Base-by-base conservation (phyloP, 2,329 filamentous ascomycete genomes). In the Neonectria magnoliae region DNA sequence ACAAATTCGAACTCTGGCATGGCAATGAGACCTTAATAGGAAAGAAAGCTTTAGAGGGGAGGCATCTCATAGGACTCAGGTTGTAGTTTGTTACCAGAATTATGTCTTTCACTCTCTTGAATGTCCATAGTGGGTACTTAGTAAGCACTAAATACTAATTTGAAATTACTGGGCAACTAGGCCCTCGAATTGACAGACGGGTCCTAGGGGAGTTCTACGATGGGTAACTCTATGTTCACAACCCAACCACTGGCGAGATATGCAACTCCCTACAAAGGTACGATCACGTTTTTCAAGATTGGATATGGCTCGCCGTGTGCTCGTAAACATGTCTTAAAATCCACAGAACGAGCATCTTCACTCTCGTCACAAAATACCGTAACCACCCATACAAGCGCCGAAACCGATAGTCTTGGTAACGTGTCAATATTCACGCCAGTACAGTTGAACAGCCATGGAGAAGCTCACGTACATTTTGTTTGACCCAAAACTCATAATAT, bases 381-480 rank as follows among this genome's bases (percentile, higher is more conserved):
- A 44, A 42, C 33, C 41, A 16, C 51, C 57, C 16, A 36, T 13
- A 48, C 16, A 51, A 45, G 31, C 27, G 44, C 50, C 47, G 50
- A 50, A 57, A 50, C 50, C 42, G 60, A 58, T 57, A 47, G 57
- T 69, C 71, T 73, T 72, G 58, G 62, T 55, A 61, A 45, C 33
- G 67, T 59, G 71, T 74, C 68, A 74, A 74, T 68, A 71, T 66
- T 69, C 62, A 73, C 70, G 66, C 44, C 57, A 64, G 62, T 48
- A 69, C 61, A 62, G 60, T 69, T 63, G n/a, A 60, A 68, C 67
- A 53, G 59, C 54, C 68, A 60, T 71, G 64, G 64, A 69, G 66
- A 72, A 73, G 71, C 67, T 66, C 73, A 75, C 73, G 69, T 75
- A 75, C 73, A 75, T 75, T 63, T 71, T 67, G 67, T 69, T 64